A percentile compares a stretch with the other conserved stretches of the same genome.
These are phyloP conservation scores for Serendipita sp. DNA, from an alignment of 1,284 basidiomycete species.

Conservation along the genomic window DNA sequence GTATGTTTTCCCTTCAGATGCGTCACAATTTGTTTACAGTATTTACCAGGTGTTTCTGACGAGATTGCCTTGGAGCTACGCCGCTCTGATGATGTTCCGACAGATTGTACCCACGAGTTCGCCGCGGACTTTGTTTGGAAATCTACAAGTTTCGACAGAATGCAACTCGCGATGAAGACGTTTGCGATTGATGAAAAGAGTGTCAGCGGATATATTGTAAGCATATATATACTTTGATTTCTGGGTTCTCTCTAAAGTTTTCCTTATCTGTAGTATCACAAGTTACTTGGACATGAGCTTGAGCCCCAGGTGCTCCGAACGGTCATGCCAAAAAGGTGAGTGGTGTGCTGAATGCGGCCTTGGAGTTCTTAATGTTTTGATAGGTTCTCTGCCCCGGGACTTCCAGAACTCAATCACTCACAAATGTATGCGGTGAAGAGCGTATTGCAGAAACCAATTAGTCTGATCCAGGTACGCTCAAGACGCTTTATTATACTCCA, in stretches of 20 bases:
- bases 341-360: not conserved
- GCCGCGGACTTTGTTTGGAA: conserved; percentile 99
- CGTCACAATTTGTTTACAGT: conserved; percentile 14
- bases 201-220: conserved; percentile 92
- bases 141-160: conserved; percentile 95
- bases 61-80: conserved; percentile 92
- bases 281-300: conserved; percentile 90
- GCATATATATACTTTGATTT: conserved; percentile 19
- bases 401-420: conserved; percentile 97
- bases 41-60: conserved; percentile 74
- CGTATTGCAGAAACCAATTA: conserved; percentile 95
- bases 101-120: conserved; percentile 89
- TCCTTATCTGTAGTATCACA: conserved; percentile 63
- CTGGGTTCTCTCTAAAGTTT: not conserved
- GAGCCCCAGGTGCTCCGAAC: conserved; percentile 80
- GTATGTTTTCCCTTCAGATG: conserved; percentile 34
- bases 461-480: conserved; percentile 62
- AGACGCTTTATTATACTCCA: not conserved
- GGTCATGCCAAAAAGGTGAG: conserved; percentile 79
- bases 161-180: conserved; percentile 99
- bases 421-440: conserved; percentile 99
- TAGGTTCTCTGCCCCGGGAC: conserved; percentile 85
- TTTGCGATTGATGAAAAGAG: conserved; percentile 99
- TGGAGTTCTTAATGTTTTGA: conserved; percentile 2
- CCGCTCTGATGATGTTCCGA: conserved; percentile 84